Conservation (phyloP, 129 eudicot genomes). For the Flaveria ramosissima region DNA sequence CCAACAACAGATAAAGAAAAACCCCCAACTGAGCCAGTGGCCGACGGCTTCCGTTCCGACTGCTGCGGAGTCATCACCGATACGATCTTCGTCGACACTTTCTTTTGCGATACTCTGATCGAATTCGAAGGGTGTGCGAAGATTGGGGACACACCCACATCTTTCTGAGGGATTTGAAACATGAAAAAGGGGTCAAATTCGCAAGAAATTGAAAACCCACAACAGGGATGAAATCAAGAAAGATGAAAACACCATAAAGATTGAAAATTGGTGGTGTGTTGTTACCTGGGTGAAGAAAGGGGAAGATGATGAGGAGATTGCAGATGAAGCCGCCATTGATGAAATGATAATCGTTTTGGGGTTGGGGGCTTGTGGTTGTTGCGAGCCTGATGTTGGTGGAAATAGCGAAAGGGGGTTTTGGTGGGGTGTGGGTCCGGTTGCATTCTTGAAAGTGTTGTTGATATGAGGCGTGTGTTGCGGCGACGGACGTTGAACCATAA, state of each 20-base stretch:
- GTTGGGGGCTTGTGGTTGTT: background rate
- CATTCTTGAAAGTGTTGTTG: no score
- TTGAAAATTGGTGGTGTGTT: background rate
- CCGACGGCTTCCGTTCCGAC: slow-evolving; percentile 68
- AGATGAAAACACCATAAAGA: background rate
- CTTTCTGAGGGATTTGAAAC: slow-evolving; percentile 46
- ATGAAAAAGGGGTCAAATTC: background rate
- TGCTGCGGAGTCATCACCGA: slow-evolving; percentile 80
- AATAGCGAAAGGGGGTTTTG: background rate
- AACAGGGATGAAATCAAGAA: slow-evolving; percentile 11
- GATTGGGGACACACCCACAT: slow-evolving; percentile 63
- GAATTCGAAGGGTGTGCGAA: slow-evolving; percentile 41
- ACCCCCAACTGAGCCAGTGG: slow-evolving; percentile 76
- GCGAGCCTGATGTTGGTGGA: background rate
- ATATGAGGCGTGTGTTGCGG: no score
- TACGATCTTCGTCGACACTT: slow-evolving; percentile 42
- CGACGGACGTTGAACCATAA: no score
- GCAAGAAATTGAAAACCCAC: background rate
- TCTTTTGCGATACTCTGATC: slow-evolving; percentile 39
- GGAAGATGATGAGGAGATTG: slow-evolving; percentile 49
- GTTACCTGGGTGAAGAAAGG: slow-evolving; percentile 53
- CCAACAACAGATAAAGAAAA: background rate
- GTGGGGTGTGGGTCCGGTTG: background rate
- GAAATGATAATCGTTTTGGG: background rate
- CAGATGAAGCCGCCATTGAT: slow-evolving; percentile 66